Evolutionary conservation across 768 basidiomycete species (phyloP).

Genomic region (Termitomyces sp.): DNA sequence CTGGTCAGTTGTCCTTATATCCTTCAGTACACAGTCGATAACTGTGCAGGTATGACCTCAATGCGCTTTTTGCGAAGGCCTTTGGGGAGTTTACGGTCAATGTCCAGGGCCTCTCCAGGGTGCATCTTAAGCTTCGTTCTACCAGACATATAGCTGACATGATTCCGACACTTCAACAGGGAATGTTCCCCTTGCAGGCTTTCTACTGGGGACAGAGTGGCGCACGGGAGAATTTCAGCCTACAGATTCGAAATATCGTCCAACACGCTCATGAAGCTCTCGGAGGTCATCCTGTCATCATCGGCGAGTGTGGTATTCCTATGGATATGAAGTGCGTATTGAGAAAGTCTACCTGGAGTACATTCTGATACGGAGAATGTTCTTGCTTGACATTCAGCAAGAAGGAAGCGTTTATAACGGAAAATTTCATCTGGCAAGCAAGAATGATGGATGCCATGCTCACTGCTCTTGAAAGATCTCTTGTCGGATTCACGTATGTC

Average conservation of each 20-base stretch:
- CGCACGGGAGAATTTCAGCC: conserved; percentile 72
- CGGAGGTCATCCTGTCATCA: conserved; percentile 77
- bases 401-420: conserved; percentile 62
- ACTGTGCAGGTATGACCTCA: conserved; percentile 78
- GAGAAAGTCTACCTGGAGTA: too few species aligned
- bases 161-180: conserved; percentile 36
- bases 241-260: conserved; percentile 79
- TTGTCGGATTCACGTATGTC: conserved; percentile 83
- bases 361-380: background rate
- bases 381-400: conserved; percentile 33
- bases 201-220: conserved; percentile 88
- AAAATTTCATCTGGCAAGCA: conserved; percentile 76
- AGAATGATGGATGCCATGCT: conserved; percentile 96
- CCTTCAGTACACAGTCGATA: background rate
- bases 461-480: conserved; percentile 67
- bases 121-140: conserved; percentile 25
- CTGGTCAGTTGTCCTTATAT: conserved; percentile 18
- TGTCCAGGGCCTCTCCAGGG: conserved; percentile 87
- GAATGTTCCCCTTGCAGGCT: conserved; percentile 74
- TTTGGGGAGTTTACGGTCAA: conserved; percentile 87
- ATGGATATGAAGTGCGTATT: conserved; percentile 93
- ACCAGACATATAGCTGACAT: background rate
- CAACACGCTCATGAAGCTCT: conserved; percentile 61
- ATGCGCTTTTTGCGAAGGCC: conserved; percentile 77
- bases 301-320: conserved; percentile 93